phyloP scores from a whole-genome alignment of 352 stramenopile species.

The Phytophthora europaea region DNA sequence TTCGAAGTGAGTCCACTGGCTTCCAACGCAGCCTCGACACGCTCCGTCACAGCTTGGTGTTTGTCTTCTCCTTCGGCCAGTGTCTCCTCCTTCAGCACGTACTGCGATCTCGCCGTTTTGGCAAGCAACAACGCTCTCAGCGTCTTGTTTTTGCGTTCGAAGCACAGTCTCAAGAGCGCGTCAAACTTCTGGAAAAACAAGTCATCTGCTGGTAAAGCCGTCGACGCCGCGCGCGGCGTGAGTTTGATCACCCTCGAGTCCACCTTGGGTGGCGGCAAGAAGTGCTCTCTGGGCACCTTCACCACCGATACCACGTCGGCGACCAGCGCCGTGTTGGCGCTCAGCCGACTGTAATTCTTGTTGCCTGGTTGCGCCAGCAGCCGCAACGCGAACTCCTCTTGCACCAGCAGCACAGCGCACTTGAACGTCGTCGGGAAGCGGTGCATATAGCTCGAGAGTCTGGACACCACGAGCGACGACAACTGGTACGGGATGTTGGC shows the following conservation, averaged over 20 bases:
- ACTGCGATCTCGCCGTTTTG: slow-evolving; percentile 62
- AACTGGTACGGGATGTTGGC: slow-evolving; percentile 92
- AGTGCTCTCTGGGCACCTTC: slow-evolving; percentile 67
- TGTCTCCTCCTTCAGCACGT: slow-evolving; percentile 32
- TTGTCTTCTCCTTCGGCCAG: slow-evolving; percentile 30
- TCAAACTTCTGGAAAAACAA: slow-evolving; percentile 85
- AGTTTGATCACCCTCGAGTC: slow-evolving; percentile 88
- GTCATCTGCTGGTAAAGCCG: slow-evolving; percentile 29
- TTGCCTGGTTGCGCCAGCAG: slow-evolving; percentile 77
- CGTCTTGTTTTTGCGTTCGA: slow-evolving; percentile 91
- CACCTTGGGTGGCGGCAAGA: slow-evolving; percentile 85
- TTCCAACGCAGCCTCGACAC: slow-evolving; percentile 61
- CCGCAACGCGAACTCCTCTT: slow-evolving; percentile 86
- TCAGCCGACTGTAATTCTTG: slow-evolving; percentile 86
- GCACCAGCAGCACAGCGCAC: slow-evolving; percentile 81
- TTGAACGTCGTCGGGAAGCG: slow-evolving; percentile 60
- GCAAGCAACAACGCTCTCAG: slow-evolving; percentile 75
- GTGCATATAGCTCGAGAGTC: slow-evolving; percentile 81
- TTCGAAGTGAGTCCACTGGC: slow-evolving; percentile 54
- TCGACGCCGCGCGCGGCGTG: slow-evolving; percentile 35
- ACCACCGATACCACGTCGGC: slow-evolving; percentile 72
- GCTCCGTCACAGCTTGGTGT: slow-evolving; percentile 50
- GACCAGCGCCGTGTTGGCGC: slow-evolving; percentile 82
- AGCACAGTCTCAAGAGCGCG: slow-evolving; percentile 76
- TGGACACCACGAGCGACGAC: slow-evolving; percentile 83